Percentiles rank a stretch among this genome's conserved stretches.
Conservation (phyloP, 257 asterid species). For the Plantago major region DNA sequence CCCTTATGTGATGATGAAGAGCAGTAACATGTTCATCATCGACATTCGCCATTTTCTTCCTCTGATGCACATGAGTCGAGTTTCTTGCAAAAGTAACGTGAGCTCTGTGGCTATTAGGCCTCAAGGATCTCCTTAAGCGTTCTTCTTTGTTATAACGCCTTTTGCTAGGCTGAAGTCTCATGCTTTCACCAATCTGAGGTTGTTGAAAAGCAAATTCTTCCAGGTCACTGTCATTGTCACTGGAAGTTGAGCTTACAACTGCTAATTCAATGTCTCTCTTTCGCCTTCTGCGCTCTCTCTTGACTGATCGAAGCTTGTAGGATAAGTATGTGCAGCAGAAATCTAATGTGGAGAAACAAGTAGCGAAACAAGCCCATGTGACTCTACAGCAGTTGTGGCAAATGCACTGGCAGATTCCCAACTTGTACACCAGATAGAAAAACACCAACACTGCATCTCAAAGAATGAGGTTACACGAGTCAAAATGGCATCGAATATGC, state of each 20-base stretch:
- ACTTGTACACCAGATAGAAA: conserved; percentile 62
- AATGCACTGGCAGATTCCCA: conserved; percentile 76
- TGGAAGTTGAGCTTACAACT: conserved; percentile 17
- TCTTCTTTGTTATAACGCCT: conserved; percentile 38
- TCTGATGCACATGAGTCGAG: conserved; percentile 23
- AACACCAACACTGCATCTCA: conserved; percentile 59
- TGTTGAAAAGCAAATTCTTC: conserved; percentile 19
- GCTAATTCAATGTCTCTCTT: conserved; percentile 34
- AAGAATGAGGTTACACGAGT: background rate
- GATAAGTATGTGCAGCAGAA: conserved; percentile 59
- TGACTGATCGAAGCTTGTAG: conserved; percentile 39
- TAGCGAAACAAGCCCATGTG: conserved; percentile 44
- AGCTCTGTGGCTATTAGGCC: conserved; percentile 39
- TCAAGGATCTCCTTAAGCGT: conserved; percentile 51
- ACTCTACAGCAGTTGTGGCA: conserved; percentile 39
- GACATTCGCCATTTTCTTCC: conserved; percentile 9
- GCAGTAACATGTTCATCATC: conserved; percentile 22
- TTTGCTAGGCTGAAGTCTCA: conserved; percentile 14
- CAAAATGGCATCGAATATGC: background rate
- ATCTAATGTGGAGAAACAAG: conserved; percentile 41
- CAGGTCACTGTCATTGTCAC: conserved; percentile 30
- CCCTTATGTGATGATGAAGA: conserved; percentile 42
- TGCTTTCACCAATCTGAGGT: conserved; percentile 14
- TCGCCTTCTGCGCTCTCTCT: conserved; percentile 27
- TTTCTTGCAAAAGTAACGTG: conserved; percentile 26